These are phyloP conservation scores for Grosmannia serpens DNA, from an alignment of 2,329 filamentous ascomycete genomes.

Conservation along the genomic window DNA sequence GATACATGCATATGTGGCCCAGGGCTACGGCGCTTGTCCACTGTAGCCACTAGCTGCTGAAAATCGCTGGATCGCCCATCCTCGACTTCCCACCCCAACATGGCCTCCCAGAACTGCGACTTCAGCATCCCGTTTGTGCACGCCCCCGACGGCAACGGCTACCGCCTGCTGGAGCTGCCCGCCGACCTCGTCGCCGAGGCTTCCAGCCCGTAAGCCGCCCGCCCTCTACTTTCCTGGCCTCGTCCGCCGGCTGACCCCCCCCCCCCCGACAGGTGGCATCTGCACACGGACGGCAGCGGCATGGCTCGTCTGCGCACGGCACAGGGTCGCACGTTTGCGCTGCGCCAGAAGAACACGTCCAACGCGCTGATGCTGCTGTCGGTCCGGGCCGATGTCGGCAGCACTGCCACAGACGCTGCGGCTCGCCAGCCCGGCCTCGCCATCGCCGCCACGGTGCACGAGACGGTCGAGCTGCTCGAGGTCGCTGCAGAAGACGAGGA, in stretches of 20 bases:
- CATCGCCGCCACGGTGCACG: conserved; percentile 44
- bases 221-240: not conserved
- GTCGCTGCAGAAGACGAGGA: conserved; percentile 18
- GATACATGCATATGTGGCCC: not conserved
- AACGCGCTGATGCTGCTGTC: conserved; percentile 50
- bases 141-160: conserved; percentile 35
- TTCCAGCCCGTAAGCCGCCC: conserved; percentile 35
- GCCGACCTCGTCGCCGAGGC: conserved; percentile 40
- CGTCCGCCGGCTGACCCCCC: not conserved
- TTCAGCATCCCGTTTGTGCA: conserved; percentile 40
- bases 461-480: conserved; percentile 50
- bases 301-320: conserved; percentile 39
- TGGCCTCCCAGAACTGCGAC: conserved; percentile 33
- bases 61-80: too few relatives aligned
- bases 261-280: conserved; percentile 10
- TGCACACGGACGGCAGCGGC: conserved; percentile 36
- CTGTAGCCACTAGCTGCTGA: too few relatives aligned
- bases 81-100: conserved; percentile 3
- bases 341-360: conserved; percentile 57
- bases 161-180: conserved; percentile 52
- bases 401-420: not conserved
- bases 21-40: too few relatives aligned
- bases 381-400: conserved; percentile 14
- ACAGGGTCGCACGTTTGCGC: conserved; percentile 40
- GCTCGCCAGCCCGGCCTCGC: conserved; percentile 26